Evolutionary conservation across 2,329 filamentous ascomycete genomes (phyloP).

Genomic region (Ophiocordyceps camponoti-floridani): DNA sequence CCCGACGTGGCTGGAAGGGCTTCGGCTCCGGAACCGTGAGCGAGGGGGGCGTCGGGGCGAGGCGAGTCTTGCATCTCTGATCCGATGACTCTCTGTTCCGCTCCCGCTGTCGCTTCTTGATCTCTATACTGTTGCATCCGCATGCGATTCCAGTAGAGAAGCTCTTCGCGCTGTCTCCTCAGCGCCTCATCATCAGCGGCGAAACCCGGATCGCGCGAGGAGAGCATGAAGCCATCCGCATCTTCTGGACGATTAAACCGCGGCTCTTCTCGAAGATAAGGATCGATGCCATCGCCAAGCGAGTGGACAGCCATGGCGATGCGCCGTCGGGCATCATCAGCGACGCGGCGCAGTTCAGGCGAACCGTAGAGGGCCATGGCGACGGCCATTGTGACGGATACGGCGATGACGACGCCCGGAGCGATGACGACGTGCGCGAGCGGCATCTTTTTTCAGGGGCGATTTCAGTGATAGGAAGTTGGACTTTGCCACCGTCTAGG

Average conservation of each 20-base stretch:
- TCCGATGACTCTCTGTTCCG: conserved; percentile 7
- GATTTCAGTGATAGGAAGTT: neutral
- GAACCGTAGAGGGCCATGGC: conserved; percentile 46
- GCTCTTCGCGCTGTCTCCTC: conserved; percentile 42
- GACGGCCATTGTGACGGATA: conserved; percentile 37
- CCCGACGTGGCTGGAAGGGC: conserved; percentile 20
- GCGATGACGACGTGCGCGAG: conserved; percentile 31
- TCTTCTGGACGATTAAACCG: conserved; percentile 49
- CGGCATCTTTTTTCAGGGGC: conserved; percentile 24
- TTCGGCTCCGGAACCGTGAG: conserved; percentile 22
- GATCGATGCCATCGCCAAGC: conserved; percentile 37
- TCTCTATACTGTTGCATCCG: conserved; percentile 24
- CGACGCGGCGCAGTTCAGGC: conserved; percentile 42
- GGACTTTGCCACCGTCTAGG: no score
- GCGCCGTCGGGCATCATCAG: conserved; percentile 41
- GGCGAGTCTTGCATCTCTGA: no score
- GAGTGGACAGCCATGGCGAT: conserved; percentile 42
- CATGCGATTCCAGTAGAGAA: conserved; percentile 47
- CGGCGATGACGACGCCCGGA: conserved; percentile 39
- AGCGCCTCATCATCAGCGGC: conserved; percentile 45
- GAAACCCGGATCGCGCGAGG: conserved; percentile 33
- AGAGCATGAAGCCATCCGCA: conserved; percentile 42
- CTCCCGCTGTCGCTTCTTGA: conserved; percentile 8
- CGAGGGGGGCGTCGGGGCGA: no score
- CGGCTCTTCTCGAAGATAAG: conserved; percentile 23